These are phyloP conservation scores for Fragaria ananassa DNA, from an alignment of 306 rosid genomes.

Conservation along the genomic window DNA sequence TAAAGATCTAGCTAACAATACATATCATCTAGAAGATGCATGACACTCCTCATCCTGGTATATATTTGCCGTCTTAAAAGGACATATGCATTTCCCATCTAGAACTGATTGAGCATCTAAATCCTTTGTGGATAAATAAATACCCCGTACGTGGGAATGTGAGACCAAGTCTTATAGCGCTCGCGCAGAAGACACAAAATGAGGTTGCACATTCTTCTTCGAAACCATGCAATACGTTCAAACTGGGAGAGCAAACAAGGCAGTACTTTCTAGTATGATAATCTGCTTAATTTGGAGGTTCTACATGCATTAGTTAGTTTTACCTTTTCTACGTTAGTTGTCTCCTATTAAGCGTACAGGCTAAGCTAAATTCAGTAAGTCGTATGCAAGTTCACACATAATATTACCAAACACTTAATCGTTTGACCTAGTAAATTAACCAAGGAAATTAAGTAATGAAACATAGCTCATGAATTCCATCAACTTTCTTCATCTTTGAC, in stretches of 20 bases:
- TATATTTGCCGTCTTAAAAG: neutral
- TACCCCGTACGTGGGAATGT: neutral
- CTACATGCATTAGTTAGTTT: neutral
- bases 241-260: neutral
- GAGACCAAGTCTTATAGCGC: neutral
- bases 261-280: neutral
- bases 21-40: slow-evolving; percentile 25
- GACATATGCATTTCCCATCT: slow-evolving; percentile 9
- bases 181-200: neutral
- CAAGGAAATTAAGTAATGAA: no score
- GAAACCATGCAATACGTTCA: neutral
- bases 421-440: neutral
- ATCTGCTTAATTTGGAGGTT: neutral
- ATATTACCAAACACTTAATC: neutral
- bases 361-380: neutral
- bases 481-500: neutral
- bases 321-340: neutral
- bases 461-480: neutral
- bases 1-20: neutral
- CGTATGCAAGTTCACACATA: neutral
- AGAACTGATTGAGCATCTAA: neutral
- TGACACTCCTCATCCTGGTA: neutral
- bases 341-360: neutral
- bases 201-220: neutral
- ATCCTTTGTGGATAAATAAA: slow-evolving; percentile 8